Evolutionary conservation across 306 rosid species (phyloP), one percentile per base, ranked within the genome.

Genomic region (Rosa multiflora): DNA sequence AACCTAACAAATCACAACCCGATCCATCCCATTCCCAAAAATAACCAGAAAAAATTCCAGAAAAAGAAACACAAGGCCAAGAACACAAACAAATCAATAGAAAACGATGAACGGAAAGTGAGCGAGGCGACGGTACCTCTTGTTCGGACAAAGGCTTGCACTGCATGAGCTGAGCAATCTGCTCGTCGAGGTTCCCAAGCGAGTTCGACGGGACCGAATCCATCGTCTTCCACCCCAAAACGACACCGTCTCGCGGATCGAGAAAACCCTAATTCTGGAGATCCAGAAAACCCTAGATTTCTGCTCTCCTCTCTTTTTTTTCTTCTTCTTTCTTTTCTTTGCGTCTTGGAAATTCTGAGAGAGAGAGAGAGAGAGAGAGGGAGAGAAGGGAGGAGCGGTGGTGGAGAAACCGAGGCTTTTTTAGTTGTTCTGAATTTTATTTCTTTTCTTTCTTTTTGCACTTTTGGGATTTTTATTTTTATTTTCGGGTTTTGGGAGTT

Each of bases 151-250:
- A 82, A 67, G 99, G 99, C 81, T 95, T 95, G 98, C 99, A 95
- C 89, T 95, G 97, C 99, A 95, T 88, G 83, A 95, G 97, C 90
- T 90, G 98, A 55, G 99, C 79, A 90, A 95, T 95, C 94, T 95
- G 88, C 78, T 95, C 91, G 61, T 95, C 98, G 71, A 95, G 92
- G 82, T 93, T 90, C 48, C 98, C 96, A 81, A 85, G 93, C 4
- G 98, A 90, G 81, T 91, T 90, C 62, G 95, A 90, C 85, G 97
- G 92, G 51, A 87, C 79, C 81, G 96, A 90, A 88, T 92, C 98
- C 96, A 92, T 91, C 52, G 67, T 79, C 63, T 86, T 55, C 63
- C 23, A 4, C 72, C 67, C 53, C 32, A 71, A 83, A 68, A 67
- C 56, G 35, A 56, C 70, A 40, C 21, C 76, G 63, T 47, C n/a